Evolutionary conservation across 495 filamentous ascomycete species (phyloP).

Genomic region (Annulohypoxylon stygium): DNA sequence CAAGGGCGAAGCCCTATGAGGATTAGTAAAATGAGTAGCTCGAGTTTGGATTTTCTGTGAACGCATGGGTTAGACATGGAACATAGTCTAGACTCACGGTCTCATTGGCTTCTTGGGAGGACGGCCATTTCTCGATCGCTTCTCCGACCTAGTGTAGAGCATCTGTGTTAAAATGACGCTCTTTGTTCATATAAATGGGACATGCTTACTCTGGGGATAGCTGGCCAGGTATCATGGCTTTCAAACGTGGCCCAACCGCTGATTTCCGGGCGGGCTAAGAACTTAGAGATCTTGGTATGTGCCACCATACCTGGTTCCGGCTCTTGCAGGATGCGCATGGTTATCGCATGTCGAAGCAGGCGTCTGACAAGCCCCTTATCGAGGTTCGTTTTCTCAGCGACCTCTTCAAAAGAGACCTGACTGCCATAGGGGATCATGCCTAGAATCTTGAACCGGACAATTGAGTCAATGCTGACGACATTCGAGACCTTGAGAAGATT

Average conservation of each 20-base stretch:
- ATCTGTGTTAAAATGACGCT: neutral
- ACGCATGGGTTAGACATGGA: neutral
- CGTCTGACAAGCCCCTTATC: neutral
- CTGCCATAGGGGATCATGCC: neutral
- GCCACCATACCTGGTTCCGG: neutral
- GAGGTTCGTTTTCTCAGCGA: neutral
- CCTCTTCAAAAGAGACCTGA: neutral
- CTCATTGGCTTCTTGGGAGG: neutral
- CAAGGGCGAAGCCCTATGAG: neutral
- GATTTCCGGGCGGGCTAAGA: neutral
- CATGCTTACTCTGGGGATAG: neutral
- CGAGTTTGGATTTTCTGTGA: neutral
- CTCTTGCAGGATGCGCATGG: neutral
- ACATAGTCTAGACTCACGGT: neutral
- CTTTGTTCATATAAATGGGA: neutral
- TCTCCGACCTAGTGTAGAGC: neutral
- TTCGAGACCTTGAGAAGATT: neutral
- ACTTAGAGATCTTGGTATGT: neutral
- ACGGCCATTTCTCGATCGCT: neutral
- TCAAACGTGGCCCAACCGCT: neutral
- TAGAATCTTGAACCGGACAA: neutral
- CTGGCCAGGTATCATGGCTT: neutral
- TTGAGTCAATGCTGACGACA: neutral
- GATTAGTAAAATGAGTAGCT: neutral
- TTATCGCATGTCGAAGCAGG: slow-evolving; percentile 2